These are phyloP conservation scores for Colletotrichum sidae DNA, from an alignment of 2,329 filamentous ascomycete genomes.

Conservation along the genomic window DNA sequence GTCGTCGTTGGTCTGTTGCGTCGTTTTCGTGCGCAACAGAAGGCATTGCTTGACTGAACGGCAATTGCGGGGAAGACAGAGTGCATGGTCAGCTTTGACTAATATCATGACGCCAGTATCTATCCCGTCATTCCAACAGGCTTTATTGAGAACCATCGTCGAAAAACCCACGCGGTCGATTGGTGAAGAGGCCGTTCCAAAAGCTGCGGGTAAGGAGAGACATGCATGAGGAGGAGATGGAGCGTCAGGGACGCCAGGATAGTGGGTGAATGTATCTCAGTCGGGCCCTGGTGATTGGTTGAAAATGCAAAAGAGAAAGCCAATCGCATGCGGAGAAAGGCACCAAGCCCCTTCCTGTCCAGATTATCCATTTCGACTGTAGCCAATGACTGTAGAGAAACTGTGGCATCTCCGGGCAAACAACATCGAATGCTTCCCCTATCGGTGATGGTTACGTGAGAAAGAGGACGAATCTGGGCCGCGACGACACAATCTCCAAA, in stretches of 20 bases:
- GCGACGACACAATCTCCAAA: slow-evolving; percentile 19
- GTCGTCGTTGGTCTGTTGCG: no score
- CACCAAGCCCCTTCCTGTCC: slow-evolving; percentile 35
- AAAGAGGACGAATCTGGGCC: slow-evolving; percentile 12
- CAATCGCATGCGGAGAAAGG: slow-evolving; percentile 39
- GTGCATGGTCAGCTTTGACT: slow-evolving; percentile 20
- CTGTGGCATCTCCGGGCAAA: slow-evolving; percentile 1
- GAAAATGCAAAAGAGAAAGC: slow-evolving; percentile 27
- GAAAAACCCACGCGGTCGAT: slow-evolving; percentile 26
- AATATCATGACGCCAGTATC: slow-evolving; percentile 19
- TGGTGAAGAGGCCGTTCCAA: slow-evolving; percentile 31
- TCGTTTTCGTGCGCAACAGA: no score
- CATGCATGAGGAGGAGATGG: slow-evolving; percentile 42
- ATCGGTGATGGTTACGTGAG: slow-evolving; percentile 19
- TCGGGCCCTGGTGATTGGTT: slow-evolving; percentile 33
- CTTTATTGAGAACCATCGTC: slow-evolving; percentile 24
- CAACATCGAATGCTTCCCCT: slow-evolving; percentile 1
- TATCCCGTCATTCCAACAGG: slow-evolving; percentile 7
- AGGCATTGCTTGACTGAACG: neutral
- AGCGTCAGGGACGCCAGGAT: slow-evolving; percentile 12
- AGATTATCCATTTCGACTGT: slow-evolving; percentile 23
- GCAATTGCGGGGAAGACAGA: slow-evolving; percentile 10
- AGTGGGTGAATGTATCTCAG: slow-evolving; percentile 25
- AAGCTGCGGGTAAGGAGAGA: slow-evolving; percentile 46
- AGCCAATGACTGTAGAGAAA: slow-evolving; percentile 18